phyloP scores from a whole-genome alignment of 2,329 filamentous ascomycete genomes.

The Lecanicillium sp. region DNA sequence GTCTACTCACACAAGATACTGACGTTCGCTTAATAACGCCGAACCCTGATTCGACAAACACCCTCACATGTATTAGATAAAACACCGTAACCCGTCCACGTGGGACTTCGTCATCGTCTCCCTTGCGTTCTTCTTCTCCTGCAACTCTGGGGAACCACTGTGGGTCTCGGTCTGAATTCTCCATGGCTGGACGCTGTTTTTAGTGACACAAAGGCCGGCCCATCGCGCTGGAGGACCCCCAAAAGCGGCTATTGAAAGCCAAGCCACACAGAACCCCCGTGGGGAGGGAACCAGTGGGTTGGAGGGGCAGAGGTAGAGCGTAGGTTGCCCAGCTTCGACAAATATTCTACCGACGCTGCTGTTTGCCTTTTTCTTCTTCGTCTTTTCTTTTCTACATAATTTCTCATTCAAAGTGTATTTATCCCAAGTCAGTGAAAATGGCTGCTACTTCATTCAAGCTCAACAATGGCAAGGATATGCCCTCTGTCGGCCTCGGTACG shows the following conservation, averaged over 20 bases:
- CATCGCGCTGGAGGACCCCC: neutral
- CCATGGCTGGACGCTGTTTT: slow-evolving; percentile 2
- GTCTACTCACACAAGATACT: no score
- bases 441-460: slow-evolving; percentile 53
- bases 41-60: no score
- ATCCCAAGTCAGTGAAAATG: slow-evolving; percentile 32
- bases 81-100: neutral
- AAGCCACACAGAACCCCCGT: neutral
- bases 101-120: neutral
- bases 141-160: neutral
- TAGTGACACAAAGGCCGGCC: no score
- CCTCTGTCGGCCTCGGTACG: slow-evolving; percentile 57
- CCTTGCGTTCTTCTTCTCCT: neutral
- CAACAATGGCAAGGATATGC: slow-evolving; percentile 58
- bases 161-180: slow-evolving; percentile 8
- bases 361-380: neutral
- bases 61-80: no score
- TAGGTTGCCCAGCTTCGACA: no score
- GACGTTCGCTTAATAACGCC: no score
- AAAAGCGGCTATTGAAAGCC: slow-evolving; percentile 1
- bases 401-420: neutral
- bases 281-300: no score
- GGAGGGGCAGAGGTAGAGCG: no score
- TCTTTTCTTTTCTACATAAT: neutral
- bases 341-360: no score